A percentile compares a stretch with the other conserved stretches of the same genome.
Conservation (phyloP, 2,329 filamentous ascomycete species). For the Pochonia chlamydosporia region DNA sequence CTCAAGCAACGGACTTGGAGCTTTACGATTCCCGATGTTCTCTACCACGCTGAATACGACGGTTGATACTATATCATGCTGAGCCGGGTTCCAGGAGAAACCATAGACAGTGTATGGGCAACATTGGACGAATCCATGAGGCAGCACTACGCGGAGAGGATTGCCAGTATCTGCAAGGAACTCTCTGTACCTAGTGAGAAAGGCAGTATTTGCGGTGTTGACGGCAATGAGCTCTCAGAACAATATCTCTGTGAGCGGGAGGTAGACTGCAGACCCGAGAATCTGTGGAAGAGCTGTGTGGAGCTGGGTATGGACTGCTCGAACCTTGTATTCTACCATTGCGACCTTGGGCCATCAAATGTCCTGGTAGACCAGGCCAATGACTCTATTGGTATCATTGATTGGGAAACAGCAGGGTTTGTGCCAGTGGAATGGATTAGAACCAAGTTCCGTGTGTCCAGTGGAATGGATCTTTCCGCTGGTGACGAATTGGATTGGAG, state of each 20-base stretch:
- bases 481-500: constrained; percentile 1
- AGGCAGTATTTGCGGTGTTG: constrained; percentile 10
- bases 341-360: constrained; percentile 13
- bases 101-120: constrained; percentile 18
- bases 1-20: constrained; percentile 7
- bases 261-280: constrained; percentile 8
- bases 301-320: constrained; percentile 15
- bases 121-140: constrained; percentile 16
- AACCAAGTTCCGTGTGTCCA: background rate
- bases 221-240: constrained; percentile 10
- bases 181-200: constrained; percentile 9
- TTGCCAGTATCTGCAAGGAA: constrained; percentile 12
- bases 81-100: constrained; percentile 18
- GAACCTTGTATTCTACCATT: constrained; percentile 14
- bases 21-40: constrained; percentile 12
- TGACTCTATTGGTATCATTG: constrained; percentile 12
- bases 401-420: constrained; percentile 15
- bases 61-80: constrained; percentile 20
- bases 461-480: background rate
- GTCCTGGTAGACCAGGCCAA: constrained; percentile 9
- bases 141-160: constrained; percentile 14
- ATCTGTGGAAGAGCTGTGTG: constrained; percentile 10
- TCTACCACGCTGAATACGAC: constrained; percentile 16
- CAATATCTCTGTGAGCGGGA: constrained; percentile 4
- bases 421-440: constrained; percentile 9